Conservation (phyloP, 2,329 filamentous ascomycete genomes). For the Penicillium frequentans region DNA sequence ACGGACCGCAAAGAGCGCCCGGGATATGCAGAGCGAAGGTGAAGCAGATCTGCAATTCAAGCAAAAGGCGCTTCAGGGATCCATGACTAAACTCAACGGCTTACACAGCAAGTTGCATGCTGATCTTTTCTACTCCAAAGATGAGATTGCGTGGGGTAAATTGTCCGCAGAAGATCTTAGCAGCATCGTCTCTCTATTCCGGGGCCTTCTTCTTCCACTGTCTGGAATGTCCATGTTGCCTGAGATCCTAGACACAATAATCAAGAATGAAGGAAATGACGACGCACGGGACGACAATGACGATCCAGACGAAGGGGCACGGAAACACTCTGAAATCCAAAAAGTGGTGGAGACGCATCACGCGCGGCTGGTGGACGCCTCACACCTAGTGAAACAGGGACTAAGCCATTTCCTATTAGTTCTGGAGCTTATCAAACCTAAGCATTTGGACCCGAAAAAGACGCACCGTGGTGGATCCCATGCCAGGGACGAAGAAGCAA, state of each 20-base stretch:
- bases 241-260: slow-evolving; percentile 59
- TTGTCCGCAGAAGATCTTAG: slow-evolving; percentile 65
- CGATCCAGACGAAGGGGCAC: slow-evolving; percentile 7
- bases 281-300: neutral
- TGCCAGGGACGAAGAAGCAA: slow-evolving; percentile 50
- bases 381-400: slow-evolving; percentile 59
- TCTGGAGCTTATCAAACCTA: slow-evolving; percentile 45
- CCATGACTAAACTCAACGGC: slow-evolving; percentile 49
- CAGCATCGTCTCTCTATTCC: slow-evolving; percentile 58
- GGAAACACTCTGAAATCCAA: slow-evolving; percentile 20
- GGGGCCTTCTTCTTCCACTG: slow-evolving; percentile 63
- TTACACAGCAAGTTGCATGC: slow-evolving; percentile 64
- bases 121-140: slow-evolving; percentile 69
- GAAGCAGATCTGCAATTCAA: slow-evolving; percentile 14
- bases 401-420: slow-evolving; percentile 60
- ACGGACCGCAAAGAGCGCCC: slow-evolving; percentile 17
- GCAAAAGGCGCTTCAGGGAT: slow-evolving; percentile 28
- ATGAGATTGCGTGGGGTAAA: slow-evolving; percentile 70
- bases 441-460: slow-evolving; percentile 36
- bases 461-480: slow-evolving; percentile 34
- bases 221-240: slow-evolving; percentile 67
- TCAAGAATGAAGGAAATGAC: slow-evolving; percentile 23
- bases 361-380: slow-evolving; percentile 59
- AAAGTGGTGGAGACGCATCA: slow-evolving; percentile 28
- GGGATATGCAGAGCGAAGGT: slow-evolving; percentile 8